A percentile compares a stretch with the other conserved stretches of the same genome.
Conservation (phyloP, 225 moss, liverwort and hornwort species). For the Thuidium tamariscinum region DNA sequence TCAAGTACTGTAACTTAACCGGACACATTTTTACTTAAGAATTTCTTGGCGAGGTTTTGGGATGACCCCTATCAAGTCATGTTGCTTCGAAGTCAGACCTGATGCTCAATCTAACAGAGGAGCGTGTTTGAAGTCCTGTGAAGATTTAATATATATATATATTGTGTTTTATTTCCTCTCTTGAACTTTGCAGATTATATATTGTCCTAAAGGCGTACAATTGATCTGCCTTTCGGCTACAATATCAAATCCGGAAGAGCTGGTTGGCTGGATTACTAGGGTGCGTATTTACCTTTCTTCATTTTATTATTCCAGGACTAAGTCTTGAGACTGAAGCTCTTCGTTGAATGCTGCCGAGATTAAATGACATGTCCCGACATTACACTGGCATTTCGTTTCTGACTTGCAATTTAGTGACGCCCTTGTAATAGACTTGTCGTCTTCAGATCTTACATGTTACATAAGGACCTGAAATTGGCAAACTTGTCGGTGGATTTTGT, state of each 20-base stretch:
- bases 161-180: not conserved
- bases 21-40: not conserved
- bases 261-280: slow-evolving; percentile 71
- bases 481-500: not conserved
- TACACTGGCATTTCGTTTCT: not conserved
- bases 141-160: not conserved
- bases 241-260: slow-evolving; percentile 67
- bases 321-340: not conserved
- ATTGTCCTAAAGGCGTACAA: slow-evolving; percentile 66
- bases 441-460: not conserved
- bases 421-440: not conserved
- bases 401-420: not conserved
- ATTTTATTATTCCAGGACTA: not conserved
- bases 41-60: not conserved
- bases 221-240: slow-evolving; percentile 81
- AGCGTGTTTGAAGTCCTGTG: not conserved
- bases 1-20: not conserved
- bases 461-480: not conserved
- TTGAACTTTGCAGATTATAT: slow-evolving; percentile 42
- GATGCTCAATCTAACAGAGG: not conserved
- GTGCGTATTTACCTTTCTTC: not conserved
- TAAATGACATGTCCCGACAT: not conserved
- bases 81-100: not conserved
- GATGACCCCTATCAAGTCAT: not conserved
- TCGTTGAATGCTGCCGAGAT: not conserved